Conservation (phyloP, 805 yeast genomes). For the Lipomyces kockii region DNA sequence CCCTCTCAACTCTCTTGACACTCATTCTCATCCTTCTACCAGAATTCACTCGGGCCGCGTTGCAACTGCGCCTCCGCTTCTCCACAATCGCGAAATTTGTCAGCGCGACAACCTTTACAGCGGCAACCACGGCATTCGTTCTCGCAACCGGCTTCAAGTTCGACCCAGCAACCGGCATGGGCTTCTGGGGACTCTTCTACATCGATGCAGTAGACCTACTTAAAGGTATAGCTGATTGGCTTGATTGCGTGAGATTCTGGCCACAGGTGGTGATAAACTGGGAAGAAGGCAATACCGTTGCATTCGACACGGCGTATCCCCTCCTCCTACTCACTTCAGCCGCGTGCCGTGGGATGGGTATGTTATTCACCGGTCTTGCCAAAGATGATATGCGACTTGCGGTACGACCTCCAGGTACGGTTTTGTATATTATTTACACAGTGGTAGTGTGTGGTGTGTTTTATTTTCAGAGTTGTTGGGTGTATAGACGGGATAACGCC, state of each 20-base stretch:
- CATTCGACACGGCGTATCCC: conserved; percentile 12
- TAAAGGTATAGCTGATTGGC: conserved; percentile 19
- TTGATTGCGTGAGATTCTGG: conserved; percentile 13
- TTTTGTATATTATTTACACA: conserved; percentile 5
- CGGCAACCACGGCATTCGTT: neutral
- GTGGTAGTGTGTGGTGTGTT: neutral
- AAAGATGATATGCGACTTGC: neutral
- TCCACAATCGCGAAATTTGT: conserved; percentile 17
- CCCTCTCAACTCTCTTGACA: neutral
- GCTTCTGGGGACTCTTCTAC: conserved; percentile 20
- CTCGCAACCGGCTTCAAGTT: conserved; percentile 14
- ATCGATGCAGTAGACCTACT: conserved; percentile 31
- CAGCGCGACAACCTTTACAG: neutral
- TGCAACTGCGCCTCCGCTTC: conserved; percentile 1
- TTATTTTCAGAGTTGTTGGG: neutral
- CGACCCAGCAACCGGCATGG: conserved; percentile 24
- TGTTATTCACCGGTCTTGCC: neutral
- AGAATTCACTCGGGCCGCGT: neutral
- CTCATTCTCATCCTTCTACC: neutral
- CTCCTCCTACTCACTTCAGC: neutral
- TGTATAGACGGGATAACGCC: conserved; percentile 10
- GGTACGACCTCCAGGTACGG: conserved; percentile 10
- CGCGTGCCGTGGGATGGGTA: neutral
- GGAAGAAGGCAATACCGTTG: conserved; percentile 22
- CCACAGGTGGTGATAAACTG: conserved; percentile 28